Conservation (phyloP, 805 yeast species). For the Kodamaea hsintzibuensis region DNA sequence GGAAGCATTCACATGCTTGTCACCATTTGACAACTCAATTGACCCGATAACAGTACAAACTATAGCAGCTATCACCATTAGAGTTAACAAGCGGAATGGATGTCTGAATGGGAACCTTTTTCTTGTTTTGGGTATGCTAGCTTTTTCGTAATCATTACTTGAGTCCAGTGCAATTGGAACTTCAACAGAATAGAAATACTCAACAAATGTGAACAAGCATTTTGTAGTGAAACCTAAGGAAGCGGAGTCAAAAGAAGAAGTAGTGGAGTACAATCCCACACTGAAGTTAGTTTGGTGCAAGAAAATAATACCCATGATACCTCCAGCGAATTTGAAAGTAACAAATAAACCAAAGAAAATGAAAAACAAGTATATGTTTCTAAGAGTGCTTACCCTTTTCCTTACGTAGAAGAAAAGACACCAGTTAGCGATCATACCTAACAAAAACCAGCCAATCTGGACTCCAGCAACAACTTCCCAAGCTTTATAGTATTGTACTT, state of each 20-base stretch:
- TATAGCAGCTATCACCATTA: conserved; percentile 4
- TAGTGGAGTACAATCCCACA: conserved; percentile 2
- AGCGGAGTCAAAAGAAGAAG: conserved; percentile 4
- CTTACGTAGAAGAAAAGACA: not conserved
- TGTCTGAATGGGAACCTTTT: conserved; percentile 2
- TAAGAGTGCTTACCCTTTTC: not conserved
- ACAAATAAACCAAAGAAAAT: not conserved
- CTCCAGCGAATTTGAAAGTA: conserved; percentile 4
- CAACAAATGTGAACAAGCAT: conserved; percentile 3
- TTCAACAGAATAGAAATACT: conserved; percentile 3
- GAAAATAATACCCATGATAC: conserved; percentile 5
- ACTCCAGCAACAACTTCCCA: conserved; percentile 3
- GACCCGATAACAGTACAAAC: conserved; percentile 7
- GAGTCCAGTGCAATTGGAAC: not conserved
- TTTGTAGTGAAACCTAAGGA: conserved; percentile 7
- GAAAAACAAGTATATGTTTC: not conserved
- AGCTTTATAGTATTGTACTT: not conserved
- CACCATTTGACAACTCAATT: not conserved
- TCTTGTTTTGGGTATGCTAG: not conserved
- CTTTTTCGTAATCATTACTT: not conserved
- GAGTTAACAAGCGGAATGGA: conserved; percentile 7
- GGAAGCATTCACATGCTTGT: not conserved
- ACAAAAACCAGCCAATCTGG: conserved; percentile 2
- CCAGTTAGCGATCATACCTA: not conserved
- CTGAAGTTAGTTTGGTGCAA: not conserved